Evolutionary conservation across 371 early-diverging fungal genomes (phyloP), one percentile per base, ranked within the genome.

Genomic region (Mucor ambiguus): DNA sequence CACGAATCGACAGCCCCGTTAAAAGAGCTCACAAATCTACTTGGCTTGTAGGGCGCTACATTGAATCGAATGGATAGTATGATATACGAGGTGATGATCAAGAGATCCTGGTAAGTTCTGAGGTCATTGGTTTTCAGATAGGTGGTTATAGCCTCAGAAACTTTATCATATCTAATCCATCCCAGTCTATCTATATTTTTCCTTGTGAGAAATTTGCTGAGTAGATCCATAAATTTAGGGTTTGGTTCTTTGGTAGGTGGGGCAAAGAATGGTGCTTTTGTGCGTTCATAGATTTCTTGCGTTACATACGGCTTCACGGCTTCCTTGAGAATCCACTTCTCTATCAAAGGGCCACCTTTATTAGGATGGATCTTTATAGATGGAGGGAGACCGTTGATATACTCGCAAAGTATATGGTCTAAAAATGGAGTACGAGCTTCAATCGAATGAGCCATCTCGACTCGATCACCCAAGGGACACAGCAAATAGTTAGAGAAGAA

Each of bases 391-490:
- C 59, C 32, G 32, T 66, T 70, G 20, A 70, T 59, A 43, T 70
- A 70, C 61, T 70, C 66, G 5, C 49, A 56, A 11, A 70, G 55
- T 20, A 18, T 29, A 37, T 70, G 71, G 22, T 70, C 71, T 48
- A 70, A 35, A 49, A 70, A 70, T 1, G 71, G 66, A 5, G 67
- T 66, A 16, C 71, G 61, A 0, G 66, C 62, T 44, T 70, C 71
- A 37, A 70, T 49, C 4, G 71, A 70, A 33, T 66, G 63, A 1
- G 71, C 71, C 71, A 70, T 70, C 59, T 70, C 71, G 33, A 41
- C 41, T 26, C 71, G 58, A 16, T 70, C 71, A 28, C 71, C 66
- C n/a, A 66, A 52, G 30, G 32, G 20, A 20, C 52, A 43, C 38
- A 58, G 54, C 10, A 70, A 24, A 9, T 38, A 46, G 14, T 66